A percentile compares a stretch with the other conserved stretches of the same genome.
Evolutionary conservation across 345 rosid species (phyloP).

Genomic region (Heritiera fomes): DNA sequence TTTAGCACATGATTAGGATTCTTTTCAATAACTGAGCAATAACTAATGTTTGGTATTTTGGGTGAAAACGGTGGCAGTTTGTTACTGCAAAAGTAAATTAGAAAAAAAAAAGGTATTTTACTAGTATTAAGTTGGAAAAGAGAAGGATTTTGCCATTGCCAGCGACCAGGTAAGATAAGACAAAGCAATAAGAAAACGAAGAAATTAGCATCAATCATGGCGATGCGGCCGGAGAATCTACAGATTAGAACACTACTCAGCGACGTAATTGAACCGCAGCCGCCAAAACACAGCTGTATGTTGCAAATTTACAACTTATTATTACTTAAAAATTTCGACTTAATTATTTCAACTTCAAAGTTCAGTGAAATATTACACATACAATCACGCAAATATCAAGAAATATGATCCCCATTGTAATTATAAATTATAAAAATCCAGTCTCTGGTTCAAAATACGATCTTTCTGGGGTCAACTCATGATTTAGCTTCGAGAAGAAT

Average conservation of each 20-base stretch:
- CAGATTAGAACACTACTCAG: no score
- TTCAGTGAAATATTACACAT: no score
- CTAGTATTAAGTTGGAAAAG: neutral
- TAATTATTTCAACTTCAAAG: no score
- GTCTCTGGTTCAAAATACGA: neutral
- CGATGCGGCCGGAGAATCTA: neutral
- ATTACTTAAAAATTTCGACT: neutral
- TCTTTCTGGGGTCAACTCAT: conserved; percentile 15
- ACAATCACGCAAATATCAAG: neutral
- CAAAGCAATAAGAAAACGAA: neutral
- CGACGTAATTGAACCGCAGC: neutral
- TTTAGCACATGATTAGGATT: neutral
- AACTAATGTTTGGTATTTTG: neutral
- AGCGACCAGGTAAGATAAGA: neutral
- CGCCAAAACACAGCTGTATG: neutral
- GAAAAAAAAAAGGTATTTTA: neutral
- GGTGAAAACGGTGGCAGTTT: neutral
- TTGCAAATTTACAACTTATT: neutral
- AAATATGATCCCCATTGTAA: neutral
- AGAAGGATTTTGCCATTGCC: neutral
- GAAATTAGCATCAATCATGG: conserved; percentile 5
- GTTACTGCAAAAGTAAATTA: neutral
- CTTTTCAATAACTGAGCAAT: conserved; percentile 4
- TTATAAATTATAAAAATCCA: neutral
- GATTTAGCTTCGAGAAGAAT: conserved; percentile 56